Evolutionary conservation across 345 rosid species (phyloP), one percentile per base, ranked within the genome.

Genomic region (Brassica nigra): DNA sequence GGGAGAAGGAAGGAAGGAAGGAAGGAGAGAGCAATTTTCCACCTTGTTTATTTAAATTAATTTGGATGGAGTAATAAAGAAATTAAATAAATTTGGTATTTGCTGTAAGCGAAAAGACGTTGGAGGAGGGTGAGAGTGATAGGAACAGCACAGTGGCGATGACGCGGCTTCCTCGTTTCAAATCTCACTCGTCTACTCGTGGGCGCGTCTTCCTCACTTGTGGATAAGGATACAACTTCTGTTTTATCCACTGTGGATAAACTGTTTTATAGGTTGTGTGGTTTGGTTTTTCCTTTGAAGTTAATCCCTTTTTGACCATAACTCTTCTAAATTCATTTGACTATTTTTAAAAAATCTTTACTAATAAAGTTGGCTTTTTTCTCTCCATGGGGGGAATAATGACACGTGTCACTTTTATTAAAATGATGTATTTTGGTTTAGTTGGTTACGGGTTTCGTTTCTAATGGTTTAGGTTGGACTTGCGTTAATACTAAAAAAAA

Each of bases 81-180:
- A 7, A 15, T 1, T 8, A 10, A 12, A 1, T 57, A 20, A n/a
- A 6, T 59, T 69, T 61, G 70, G 80, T 71, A 16, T 66, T 72
- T 57, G 73, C 77, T 72, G 73, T 66, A 78, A 78, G 36, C 68
- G 62, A 72, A 78, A 72, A 78, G 82, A 78, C 77, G 62, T 74
- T 79, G 70, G 74, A 67, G 68, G 77, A 16, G 55, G 70, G 59
- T 6, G 58, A 34, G 20, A 5, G 49, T 33, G 69, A 71, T 78
- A 66, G 30, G 77, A 55, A 78, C 65, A 70, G 65, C 14, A 70
- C 75, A 77, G 28, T 71, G 66, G 62, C 5, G 39, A 73, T 79
- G 82, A 79, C 82, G 73, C 61, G 82, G 73, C 68, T 39, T 71
- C 16, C 6, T 62, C 29, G 23, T 59, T 59, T 12, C 3, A 7